A percentile compares a stretch with the other conserved stretches of the same genome.
Evolutionary conservation across 495 filamentous ascomycete species (phyloP).

Genomic region (Trichodelitschia bisporula): DNA sequence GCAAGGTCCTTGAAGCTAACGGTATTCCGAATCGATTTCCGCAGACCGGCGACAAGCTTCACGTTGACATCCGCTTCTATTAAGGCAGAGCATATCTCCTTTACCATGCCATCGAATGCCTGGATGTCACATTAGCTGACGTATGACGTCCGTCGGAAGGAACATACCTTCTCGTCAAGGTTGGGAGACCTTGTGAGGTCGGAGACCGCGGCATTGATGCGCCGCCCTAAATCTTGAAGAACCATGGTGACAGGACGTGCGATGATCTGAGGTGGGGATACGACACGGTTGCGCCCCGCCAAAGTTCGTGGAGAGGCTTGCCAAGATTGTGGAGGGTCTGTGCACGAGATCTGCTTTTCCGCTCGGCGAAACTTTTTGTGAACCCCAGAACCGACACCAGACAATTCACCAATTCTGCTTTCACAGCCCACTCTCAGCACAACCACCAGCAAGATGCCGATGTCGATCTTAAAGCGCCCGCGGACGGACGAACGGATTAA

Average conservation of each 20-base stretch:
- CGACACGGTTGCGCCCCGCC: too few species aligned
- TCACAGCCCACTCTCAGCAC: too few species aligned
- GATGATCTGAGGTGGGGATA: not conserved
- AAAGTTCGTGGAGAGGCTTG: too few species aligned
- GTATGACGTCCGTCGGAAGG: not conserved
- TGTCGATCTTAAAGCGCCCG: slow-evolving; percentile 10
- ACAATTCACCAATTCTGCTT: slow-evolving; percentile 2
- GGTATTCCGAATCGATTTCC: slow-evolving; percentile 69
- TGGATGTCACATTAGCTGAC: slow-evolving; percentile 13
- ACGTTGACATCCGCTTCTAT: slow-evolving; percentile 94
- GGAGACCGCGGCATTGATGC: slow-evolving; percentile 88
- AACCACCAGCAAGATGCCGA: slow-evolving; percentile 6
- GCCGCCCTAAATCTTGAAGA: slow-evolving; percentile 92
- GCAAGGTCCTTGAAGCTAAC: slow-evolving; percentile 88
- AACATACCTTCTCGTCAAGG: slow-evolving; percentile 84
- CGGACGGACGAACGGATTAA: slow-evolving; percentile 12
- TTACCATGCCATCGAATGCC: slow-evolving; percentile 95
- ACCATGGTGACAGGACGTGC: slow-evolving; percentile 43
- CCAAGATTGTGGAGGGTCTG: too few species aligned
- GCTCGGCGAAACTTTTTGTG: too few species aligned
- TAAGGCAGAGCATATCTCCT: slow-evolving; percentile 84
- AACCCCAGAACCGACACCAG: not conserved
- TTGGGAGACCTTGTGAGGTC: slow-evolving; percentile 80
- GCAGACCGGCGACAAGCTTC: slow-evolving; percentile 71
- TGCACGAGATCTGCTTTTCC: too few species aligned